Evolutionary conservation across 1,139 yeast genomes (phyloP), one percentile per base, ranked within the genome.

Genomic region (Magnusiomyces tetraspermus): DNA sequence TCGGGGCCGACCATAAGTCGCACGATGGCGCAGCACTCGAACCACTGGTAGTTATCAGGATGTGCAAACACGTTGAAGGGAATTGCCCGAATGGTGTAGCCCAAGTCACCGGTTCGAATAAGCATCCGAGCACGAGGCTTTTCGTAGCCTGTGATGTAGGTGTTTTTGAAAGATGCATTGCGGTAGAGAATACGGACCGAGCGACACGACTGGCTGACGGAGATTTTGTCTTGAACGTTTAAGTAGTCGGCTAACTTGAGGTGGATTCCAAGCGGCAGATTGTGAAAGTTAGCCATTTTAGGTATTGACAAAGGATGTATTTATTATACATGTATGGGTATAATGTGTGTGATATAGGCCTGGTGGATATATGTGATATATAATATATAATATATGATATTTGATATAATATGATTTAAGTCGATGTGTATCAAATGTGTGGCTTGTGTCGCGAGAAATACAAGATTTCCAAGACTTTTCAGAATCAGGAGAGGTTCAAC

Each of bases 171-270:
- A 6, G 42, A 38, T 4, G 42, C 42, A 21, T 17, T 38, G 17
- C 24, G 17, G 24, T 38, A 38, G 8, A 38, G 24, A 17, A 5
- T 17, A 6, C 42, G 42, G 8, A 38, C 24, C 3, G 42, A 22
- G 8, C 42, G 42, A 38, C 22, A 38, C 13, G 42, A 38, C 24
- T 38, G 42, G 15, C 42, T 38, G 24, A 21, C 42, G 8, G 42
- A 38, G 22, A 38, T 38, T 38, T 38, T n/a, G 42, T 38, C 42
- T 19, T 38, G 42, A n/a, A 38, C 42, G 15, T 38, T 38, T 22
- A 38, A 24, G 5, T 17, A 19, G 10, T 8, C n/a, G 17, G 42
- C 42, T 21, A 38, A n/a, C n/a, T 38, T 38, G 6, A 38, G 42
- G 21, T 38, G 42, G 42, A 38, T 38, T 4, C 42, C 24, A 17